phyloP scores from a whole-genome alignment of 75 land plant species.

The Azolla pinnata region DNA sequence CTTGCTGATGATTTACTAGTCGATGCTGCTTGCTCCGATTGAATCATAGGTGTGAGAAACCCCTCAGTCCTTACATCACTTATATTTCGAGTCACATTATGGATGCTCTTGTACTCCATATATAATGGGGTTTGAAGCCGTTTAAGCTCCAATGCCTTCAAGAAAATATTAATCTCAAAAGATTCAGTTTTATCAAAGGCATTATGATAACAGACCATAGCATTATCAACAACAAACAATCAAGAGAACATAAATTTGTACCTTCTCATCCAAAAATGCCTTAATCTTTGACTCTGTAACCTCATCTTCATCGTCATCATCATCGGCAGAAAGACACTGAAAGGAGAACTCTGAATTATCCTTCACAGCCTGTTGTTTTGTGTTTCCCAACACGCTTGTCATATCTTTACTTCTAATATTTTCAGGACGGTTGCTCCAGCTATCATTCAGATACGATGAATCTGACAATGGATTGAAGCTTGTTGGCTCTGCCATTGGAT shows the following conservation, averaged over 20 bases:
- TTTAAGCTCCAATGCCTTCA: conserved; percentile 74
- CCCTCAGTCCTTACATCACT: conserved; percentile 6
- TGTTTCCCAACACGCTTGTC: conserved; percentile 35
- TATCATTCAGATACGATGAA: conserved; percentile 44
- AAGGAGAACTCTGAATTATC: conserved; percentile 35
- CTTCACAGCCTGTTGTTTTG: conserved; percentile 14
- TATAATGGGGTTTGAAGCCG: conserved; percentile 84
- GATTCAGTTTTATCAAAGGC: not conserved
- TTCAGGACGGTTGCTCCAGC: conserved; percentile 1
- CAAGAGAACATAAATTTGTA: conserved; percentile 1
- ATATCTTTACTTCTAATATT: conserved; percentile 25
- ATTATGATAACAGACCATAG: not conserved
- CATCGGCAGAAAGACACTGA: conserved; percentile 44
- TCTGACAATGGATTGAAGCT: conserved; percentile 87
- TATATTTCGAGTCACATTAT: conserved; percentile 15
- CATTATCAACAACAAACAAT: conserved; percentile 1
- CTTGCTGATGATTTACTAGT: conserved; percentile 52
- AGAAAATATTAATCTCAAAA: not conserved
- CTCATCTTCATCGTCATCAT: conserved; percentile 96
- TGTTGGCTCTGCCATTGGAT: conserved; percentile 29
- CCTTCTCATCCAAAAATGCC: conserved; percentile 94
- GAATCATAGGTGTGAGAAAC: conserved; percentile 20
- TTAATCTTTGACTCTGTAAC: conserved; percentile 83
- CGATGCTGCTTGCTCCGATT: conserved; percentile 24
- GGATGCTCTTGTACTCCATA: conserved; percentile 59